These are phyloP conservation scores for Kwoniella europaea DNA, from an alignment of 768 basidiomycete species.

Conservation along the genomic window DNA sequence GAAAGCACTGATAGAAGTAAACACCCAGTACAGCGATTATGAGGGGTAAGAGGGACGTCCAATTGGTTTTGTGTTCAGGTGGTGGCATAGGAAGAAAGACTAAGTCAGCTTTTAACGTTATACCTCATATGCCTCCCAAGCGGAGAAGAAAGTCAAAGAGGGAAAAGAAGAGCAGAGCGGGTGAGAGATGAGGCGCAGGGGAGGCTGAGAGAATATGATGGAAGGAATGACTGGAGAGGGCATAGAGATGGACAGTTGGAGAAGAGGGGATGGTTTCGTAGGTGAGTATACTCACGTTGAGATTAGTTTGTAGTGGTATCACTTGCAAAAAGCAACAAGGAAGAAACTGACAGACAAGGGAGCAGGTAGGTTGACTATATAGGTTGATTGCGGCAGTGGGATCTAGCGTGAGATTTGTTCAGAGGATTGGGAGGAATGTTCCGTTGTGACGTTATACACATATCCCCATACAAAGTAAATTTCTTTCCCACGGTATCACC, in stretches of 20 bases:
- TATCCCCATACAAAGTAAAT: background rate
- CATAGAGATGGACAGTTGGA: no score
- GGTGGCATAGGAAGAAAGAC: background rate
- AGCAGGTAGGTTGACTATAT: background rate
- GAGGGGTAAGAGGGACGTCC: constrained; percentile 9
- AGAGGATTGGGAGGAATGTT: background rate
- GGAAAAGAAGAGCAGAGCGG: background rate
- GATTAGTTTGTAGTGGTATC: background rate
- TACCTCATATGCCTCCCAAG: background rate
- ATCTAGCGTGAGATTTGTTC: background rate
- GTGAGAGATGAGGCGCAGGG: background rate
- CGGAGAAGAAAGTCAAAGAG: background rate
- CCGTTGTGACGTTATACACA: background rate
- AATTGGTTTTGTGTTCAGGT: constrained; percentile 4
- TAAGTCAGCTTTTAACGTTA: constrained; percentile 11
- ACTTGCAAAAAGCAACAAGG: background rate
- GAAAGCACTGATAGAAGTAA: constrained; percentile 5
- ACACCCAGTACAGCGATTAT: constrained; percentile 15
- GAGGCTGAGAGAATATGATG: background rate
- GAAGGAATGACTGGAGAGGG: background rate
- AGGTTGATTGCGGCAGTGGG: background rate
- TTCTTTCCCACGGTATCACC: constrained; percentile 19
- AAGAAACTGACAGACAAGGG: no score
- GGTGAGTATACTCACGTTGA: background rate
- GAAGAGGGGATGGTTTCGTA: no score